phyloP scores from a whole-genome alignment of 441 rosid species.

The Pelargonium citronellum region DNA sequence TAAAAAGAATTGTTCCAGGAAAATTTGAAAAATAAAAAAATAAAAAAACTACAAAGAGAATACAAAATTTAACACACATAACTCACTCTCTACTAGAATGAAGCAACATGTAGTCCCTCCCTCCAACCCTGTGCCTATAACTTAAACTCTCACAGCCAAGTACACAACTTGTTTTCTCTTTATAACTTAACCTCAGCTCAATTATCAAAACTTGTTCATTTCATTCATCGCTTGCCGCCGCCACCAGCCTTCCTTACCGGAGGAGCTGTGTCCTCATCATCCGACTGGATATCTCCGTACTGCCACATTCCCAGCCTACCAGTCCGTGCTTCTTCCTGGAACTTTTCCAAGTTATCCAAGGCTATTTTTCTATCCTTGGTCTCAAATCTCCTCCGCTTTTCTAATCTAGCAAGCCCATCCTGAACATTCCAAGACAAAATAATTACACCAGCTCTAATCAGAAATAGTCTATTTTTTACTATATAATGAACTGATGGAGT shows the following conservation, averaged over 20 bases:
- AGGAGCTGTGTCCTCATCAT: conserved; percentile 71
- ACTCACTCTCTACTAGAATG: background rate
- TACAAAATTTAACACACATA: background rate
- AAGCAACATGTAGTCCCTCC: background rate
- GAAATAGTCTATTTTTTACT: too few species aligned
- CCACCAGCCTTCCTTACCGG: conserved; percentile 38
- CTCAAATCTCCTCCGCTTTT: conserved; percentile 76
- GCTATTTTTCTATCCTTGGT: conserved; percentile 55
- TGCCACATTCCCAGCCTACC: conserved; percentile 76
- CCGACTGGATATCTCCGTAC: conserved; percentile 86
- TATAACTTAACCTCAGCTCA: background rate
- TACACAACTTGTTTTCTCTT: background rate
- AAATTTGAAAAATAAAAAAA: background rate
- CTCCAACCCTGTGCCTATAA: background rate
- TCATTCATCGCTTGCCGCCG: conserved; percentile 50
- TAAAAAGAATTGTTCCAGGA: background rate
- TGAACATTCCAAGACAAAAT: conserved; percentile 25
- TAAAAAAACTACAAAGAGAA: background rate
- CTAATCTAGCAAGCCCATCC: conserved; percentile 91
- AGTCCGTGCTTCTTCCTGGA: conserved; percentile 75
- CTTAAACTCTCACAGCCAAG: background rate
- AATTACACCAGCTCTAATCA: conserved; percentile 3
- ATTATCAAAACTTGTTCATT: background rate
- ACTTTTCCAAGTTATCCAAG: conserved; percentile 71
- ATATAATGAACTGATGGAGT: background rate